phyloP scores from a whole-genome alignment of 1,284 basidiomycete genomes.

The Pseudozyma tsukubaensis region DNA sequence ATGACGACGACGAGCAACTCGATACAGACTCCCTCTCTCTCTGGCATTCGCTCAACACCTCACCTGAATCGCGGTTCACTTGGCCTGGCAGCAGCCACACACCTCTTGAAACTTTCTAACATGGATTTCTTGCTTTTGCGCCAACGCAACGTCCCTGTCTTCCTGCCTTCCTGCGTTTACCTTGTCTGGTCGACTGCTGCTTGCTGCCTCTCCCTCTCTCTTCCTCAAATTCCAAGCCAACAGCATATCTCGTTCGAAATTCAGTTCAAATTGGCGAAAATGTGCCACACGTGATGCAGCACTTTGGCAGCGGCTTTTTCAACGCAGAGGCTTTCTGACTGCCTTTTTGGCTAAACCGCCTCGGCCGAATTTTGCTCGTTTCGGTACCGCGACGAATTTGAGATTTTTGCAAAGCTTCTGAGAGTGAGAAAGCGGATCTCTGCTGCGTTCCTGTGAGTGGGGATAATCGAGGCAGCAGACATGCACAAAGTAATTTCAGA shows the following conservation, averaged over 20 bases:
- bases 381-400: background rate
- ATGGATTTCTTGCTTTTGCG: background rate
- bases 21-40: slow-evolving; percentile 2
- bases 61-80: too few species aligned
- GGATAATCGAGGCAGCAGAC: background rate
- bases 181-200: background rate
- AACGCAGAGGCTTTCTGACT: too few species aligned
- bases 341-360: too few species aligned
- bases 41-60: background rate
- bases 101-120: background rate
- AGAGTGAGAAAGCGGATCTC: background rate
- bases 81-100: too few species aligned
- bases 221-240: background rate
- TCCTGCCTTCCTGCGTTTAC: background rate
- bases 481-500: background rate
- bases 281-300: background rate
- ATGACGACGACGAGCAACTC: slow-evolving; percentile 20
- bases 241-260: background rate
- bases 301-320: background rate
- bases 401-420: background rate
- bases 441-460: background rate
- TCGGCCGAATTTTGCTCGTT: background rate
- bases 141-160: too few species aligned
- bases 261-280: background rate
- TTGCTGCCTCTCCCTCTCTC: too few species aligned